Base-by-base conservation (phyloP, 2,329 filamentous ascomycete genomes). In the Parascedosporium putredinis region DNA sequence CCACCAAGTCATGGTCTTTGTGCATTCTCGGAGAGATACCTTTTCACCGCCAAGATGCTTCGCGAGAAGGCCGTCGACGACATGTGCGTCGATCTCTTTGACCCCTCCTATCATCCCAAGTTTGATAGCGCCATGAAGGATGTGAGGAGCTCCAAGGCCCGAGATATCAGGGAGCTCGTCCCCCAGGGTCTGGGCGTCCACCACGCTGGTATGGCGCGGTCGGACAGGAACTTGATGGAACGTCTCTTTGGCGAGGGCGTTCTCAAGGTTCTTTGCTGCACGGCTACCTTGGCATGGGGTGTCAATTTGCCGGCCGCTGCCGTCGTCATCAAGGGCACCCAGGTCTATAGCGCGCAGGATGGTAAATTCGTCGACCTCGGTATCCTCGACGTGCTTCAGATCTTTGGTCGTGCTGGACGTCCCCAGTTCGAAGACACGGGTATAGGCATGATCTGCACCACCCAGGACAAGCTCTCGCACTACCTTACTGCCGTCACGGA, bases 1-100 rank as follows among this genome's bases (percentile, higher is more conserved):
- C n/a, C 93, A 99, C 60, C 93, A 98, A 64, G 79, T 98, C 56
- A 98, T 99, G 94, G 91, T 99, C 0, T 98, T 99, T 64, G 94
- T 98, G 9, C 94, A 98, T 64, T 96, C 91, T 1, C 79, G 93
- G 23, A 90, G 95, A 62, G 94, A 99, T 58, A 98, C 94, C 0
- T 81, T 95, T 78, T 85, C 54, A 94, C 91, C 1, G 90, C 93
- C 43, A 84, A 86, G 56, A 88, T 84, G 71, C 71, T 98, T 23
- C 82, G 86, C 54, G 84, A 96, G 57, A 89, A 93, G 71, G 93
- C 93, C 1, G 72, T 81, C 2, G 90, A 97, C 29, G 76, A 95
- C 34, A 77, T 81, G 40, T 88, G 85, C 55, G 71, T 81, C 9
- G 86, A 95, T 52, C 73, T 98, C 0, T 89, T 98, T 54, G 89